phyloP scores from a whole-genome alignment of 1,139 yeast species.

The Protomyces pachydermus region DNA sequence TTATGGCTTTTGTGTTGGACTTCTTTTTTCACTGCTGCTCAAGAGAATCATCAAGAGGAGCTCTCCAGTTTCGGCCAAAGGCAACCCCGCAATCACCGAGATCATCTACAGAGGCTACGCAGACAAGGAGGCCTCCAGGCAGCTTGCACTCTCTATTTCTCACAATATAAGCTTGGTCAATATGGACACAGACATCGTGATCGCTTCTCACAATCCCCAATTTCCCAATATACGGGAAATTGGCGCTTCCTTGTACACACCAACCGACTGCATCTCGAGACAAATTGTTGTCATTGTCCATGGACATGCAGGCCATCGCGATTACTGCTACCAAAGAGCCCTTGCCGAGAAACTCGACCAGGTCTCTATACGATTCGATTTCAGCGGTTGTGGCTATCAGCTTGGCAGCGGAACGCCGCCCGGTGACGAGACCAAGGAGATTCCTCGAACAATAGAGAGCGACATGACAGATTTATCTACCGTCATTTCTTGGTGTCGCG shows the following conservation, averaged over 20 bases:
- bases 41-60: too few relatives aligned
- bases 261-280: neutral
- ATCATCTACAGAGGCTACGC: too few relatives aligned
- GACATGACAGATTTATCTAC: constrained; percentile 47
- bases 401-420: constrained; percentile 37
- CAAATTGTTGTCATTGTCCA: constrained; percentile 16
- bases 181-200: constrained; percentile 8
- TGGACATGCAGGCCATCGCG: constrained; percentile 42
- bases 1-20: neutral
- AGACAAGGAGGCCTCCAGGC: too few relatives aligned
- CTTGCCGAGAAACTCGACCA: constrained; percentile 45
- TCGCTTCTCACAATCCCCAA: constrained; percentile 1
- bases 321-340: constrained; percentile 23
- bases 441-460: constrained; percentile 60
- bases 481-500: constrained; percentile 27
- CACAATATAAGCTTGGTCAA: too few relatives aligned
- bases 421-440: constrained; percentile 49
- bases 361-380: constrained; percentile 69
- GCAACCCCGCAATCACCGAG: too few relatives aligned
- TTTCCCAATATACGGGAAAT: constrained; percentile 1
- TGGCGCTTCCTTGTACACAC: constrained; percentile 13
- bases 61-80: too few relatives aligned
- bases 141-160: too few relatives aligned
- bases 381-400: constrained; percentile 79
- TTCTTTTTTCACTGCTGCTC: too few relatives aligned